These are phyloP conservation scores for Rusavskia elegans DNA, from an alignment of 495 filamentous ascomycete species.

Conservation along the genomic window DNA sequence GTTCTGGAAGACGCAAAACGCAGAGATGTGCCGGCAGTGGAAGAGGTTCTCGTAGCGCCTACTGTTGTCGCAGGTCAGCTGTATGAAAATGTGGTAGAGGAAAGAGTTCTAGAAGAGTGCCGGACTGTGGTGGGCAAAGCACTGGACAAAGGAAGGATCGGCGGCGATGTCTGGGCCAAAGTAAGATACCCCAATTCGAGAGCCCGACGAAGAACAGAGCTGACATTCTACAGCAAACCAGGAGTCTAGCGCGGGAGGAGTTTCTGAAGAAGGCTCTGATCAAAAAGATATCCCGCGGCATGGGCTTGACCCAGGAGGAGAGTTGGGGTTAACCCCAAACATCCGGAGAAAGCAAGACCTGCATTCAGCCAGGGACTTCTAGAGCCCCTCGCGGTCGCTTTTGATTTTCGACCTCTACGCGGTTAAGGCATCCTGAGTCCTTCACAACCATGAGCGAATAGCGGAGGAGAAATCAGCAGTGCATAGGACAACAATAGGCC, in stretches of 20 bases:
- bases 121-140: slow-evolving; percentile 73
- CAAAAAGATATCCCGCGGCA: slow-evolving; percentile 73
- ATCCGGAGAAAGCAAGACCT: neutral
- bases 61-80: slow-evolving; percentile 87
- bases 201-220: neutral
- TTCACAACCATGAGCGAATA: too few relatives aligned
- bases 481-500: too few relatives aligned
- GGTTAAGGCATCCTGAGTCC: too few relatives aligned
- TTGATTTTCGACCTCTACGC: too few relatives aligned
- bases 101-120: slow-evolving; percentile 65
- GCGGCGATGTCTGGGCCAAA: slow-evolving; percentile 68
- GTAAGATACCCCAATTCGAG: slow-evolving; percentile 19
- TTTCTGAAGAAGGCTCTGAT: slow-evolving; percentile 80
- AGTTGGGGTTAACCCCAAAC: slow-evolving; percentile 12
- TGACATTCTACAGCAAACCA: slow-evolving; percentile 40
- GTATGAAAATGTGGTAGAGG: slow-evolving; percentile 76
- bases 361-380: too few relatives aligned
- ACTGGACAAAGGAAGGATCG: slow-evolving; percentile 65
- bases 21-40: slow-evolving; percentile 48
- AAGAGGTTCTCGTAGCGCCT: slow-evolving; percentile 83
- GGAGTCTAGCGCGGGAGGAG: slow-evolving; percentile 72
- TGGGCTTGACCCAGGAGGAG: slow-evolving; percentile 42
- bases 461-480: too few relatives aligned
- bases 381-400: too few relatives aligned
- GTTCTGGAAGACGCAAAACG: slow-evolving; percentile 50